These are phyloP conservation scores for Silene noctiflora DNA, from an alignment of 179 eudicot genomes.

Conservation along the genomic window DNA sequence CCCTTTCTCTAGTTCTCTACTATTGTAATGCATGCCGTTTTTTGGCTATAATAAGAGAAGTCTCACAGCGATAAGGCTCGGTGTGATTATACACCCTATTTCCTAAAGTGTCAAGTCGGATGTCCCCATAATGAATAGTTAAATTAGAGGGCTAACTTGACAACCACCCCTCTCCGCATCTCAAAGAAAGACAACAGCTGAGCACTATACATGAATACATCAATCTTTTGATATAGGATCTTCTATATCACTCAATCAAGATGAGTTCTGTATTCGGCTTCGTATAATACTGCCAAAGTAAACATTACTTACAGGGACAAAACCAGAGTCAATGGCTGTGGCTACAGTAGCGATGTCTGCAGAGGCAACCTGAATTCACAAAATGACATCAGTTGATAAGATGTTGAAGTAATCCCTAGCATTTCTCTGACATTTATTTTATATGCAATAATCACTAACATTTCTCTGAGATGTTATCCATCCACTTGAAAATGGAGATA, in stretches of 20 bases:
- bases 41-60: background rate
- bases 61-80: background rate
- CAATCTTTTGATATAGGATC: background rate
- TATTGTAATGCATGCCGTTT: background rate
- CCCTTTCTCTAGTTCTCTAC: background rate
- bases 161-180: background rate
- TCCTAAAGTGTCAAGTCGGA: background rate
- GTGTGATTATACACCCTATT: background rate
- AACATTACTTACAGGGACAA: conserved; percentile 67
- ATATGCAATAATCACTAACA: conserved; percentile 39
- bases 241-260: background rate
- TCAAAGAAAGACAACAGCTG: background rate
- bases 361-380: conserved; percentile 54
- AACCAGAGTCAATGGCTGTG: conserved; percentile 68
- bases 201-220: background rate
- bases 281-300: background rate
- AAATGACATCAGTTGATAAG: conserved; percentile 4
- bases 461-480: conserved; percentile 84
- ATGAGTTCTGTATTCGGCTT: background rate
- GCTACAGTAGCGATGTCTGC: conserved; percentile 61
- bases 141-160: background rate
- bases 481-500: conserved; percentile 97
- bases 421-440: background rate
- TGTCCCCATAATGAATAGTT: background rate
- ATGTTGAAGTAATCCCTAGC: background rate